Conservation (phyloP, 768 basidiomycete genomes). For the Tulasnella sp. region DNA sequence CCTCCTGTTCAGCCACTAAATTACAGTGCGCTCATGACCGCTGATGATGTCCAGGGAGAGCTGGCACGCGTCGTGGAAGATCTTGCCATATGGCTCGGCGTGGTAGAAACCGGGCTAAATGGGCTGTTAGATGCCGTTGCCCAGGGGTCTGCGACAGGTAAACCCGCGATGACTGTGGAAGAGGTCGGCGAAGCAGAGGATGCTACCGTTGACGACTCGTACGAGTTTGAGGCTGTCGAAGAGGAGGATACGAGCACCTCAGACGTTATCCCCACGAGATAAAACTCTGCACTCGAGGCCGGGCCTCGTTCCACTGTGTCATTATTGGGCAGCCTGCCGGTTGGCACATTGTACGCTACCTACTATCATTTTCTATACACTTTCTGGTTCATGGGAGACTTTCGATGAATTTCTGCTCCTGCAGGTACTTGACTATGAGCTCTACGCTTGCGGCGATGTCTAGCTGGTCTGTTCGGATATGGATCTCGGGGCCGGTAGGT, state of each 20-base stretch:
- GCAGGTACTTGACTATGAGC: slow-evolving; percentile 68
- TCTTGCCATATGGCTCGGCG: slow-evolving; percentile 60
- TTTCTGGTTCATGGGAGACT: background rate
- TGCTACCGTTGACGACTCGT: background rate
- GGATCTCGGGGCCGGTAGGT: slow-evolving; percentile 74
- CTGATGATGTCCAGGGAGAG: slow-evolving; percentile 51
- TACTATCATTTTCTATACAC: background rate
- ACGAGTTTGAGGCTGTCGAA: slow-evolving; percentile 19
- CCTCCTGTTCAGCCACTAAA: slow-evolving; percentile 51
- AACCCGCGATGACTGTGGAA: slow-evolving; percentile 1
- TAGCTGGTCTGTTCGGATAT: slow-evolving; percentile 75
- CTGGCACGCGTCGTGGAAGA: slow-evolving; percentile 63
- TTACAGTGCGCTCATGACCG: slow-evolving; percentile 41
- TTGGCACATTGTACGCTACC: background rate
- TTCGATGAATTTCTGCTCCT: slow-evolving; percentile 35
- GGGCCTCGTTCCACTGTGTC: background rate
- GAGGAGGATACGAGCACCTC: slow-evolving; percentile 12
- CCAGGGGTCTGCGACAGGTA: background rate
- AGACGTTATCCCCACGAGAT: background rate
- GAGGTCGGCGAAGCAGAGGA: slow-evolving; percentile 17
- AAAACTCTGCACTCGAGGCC: background rate
- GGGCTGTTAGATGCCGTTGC: slow-evolving; percentile 44
- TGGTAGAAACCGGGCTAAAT: slow-evolving; percentile 59
- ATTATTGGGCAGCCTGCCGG: background rate
- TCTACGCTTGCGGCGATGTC: slow-evolving; percentile 68